Evolutionary conservation across 306 rosid genomes (phyloP).

Genomic region (Phaseolus lunatus): DNA sequence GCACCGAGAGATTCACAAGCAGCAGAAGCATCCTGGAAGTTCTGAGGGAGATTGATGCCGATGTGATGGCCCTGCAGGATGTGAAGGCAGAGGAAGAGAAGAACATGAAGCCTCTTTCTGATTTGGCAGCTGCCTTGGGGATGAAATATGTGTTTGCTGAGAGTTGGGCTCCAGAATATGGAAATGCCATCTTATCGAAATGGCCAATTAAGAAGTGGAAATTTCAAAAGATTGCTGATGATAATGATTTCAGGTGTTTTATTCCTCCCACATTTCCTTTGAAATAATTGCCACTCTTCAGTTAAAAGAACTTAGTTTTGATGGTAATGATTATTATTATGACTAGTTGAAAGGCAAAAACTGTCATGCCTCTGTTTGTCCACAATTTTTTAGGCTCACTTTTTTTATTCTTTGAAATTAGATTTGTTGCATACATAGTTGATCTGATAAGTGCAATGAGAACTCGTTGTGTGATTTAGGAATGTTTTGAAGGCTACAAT

Average conservation of each 20-base stretch:
- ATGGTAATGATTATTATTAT: neutral
- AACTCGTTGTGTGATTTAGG: conserved; percentile 49
- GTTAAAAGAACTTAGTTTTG: neutral
- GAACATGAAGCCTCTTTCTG: conserved; percentile 84
- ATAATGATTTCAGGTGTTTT: conserved; percentile 83
- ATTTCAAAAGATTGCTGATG: conserved; percentile 84
- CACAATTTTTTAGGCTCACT: too few species aligned
- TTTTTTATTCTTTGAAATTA: too few species aligned
- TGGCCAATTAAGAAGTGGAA: conserved; percentile 90
- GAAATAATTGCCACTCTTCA: conserved; percentile 6
- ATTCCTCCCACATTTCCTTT: conserved; percentile 15
- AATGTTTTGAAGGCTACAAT: conserved; percentile 81
- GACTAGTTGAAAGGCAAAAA: neutral
- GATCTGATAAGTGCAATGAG: neutral
- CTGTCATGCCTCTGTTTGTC: too few species aligned
- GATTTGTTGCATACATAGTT: too few species aligned
- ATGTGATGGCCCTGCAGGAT: conserved; percentile 83
- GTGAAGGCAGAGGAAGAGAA: conserved; percentile 91
- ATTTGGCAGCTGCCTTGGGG: conserved; percentile 84
- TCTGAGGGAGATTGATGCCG: conserved; percentile 82
- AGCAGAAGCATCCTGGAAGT: conserved; percentile 79
- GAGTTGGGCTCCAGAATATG: conserved; percentile 97
- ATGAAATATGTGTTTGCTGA: conserved; percentile 91
- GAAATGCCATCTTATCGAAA: conserved; percentile 85
- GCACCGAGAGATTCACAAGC: conserved; percentile 55